Base-by-base conservation (phyloP, 495 filamentous ascomycete genomes). In the Aspergillus ostianus region DNA sequence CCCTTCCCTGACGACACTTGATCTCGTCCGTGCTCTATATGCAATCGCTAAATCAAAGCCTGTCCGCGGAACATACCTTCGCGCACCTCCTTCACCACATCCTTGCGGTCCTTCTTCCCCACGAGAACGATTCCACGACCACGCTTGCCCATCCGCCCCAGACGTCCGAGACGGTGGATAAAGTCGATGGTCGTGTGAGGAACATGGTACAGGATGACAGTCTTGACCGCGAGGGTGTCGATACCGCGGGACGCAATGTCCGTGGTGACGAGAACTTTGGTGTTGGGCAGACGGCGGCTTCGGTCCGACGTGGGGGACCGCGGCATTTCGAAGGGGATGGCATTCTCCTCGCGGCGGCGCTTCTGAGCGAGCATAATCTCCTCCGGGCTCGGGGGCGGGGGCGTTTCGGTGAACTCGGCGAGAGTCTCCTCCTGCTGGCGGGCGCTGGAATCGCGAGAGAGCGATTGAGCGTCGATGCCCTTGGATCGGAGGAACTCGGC, bases 141-240 rank as follows among this genome's bases (percentile, higher is more conserved):
- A 69, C 94, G 82, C 66, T 91, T 84, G 3, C 91, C 91, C 94
- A 98, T 97, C 30, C 94, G 82, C 18, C 94, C 94, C 0, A 92
- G 90, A 63, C 94, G 80, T 52, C 94, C 94, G 20, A 98, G 80
- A 19, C 95, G 88, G 70, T 98, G 94, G 67, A 98, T 96, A 66
- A 98, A 97, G 76, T 98, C 94, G 58, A 98, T 91, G 0, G 92
- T 94, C 2, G 88, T 93, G 67, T 97, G 93, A 9, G 94, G 94
- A 23, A 98, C 93, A 71, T 98, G 92, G 70, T 95, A 97, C 27
- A 98, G 74, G 49, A 98, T 84, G 13, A 98, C 93, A 59, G 93
- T 91, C 59, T 90, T 82, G 8, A 98, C 92, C 6, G 90, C 89
- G n/a, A 96, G 71, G 0, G 94, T 98, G 67, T 98, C 94, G 63